Conservation (phyloP, 331 rosid genomes). For the Acacia concinna region DNA sequence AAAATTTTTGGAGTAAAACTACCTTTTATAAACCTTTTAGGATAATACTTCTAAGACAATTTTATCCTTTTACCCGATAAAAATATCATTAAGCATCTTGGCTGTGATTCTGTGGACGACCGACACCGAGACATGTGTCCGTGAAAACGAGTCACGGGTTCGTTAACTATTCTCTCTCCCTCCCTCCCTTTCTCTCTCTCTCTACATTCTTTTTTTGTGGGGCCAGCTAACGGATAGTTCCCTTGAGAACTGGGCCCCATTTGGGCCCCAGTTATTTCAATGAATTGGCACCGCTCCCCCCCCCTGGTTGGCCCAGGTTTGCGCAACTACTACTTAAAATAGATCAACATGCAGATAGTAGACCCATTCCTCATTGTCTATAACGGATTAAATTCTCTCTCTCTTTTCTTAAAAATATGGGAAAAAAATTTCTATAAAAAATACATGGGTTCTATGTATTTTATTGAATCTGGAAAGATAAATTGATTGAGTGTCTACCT, state of each 20-base stretch:
- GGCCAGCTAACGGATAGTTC: too few relatives aligned
- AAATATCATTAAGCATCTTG: background rate
- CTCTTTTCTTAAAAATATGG: too few relatives aligned
- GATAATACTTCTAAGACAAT: too few relatives aligned
- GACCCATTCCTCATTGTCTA: background rate
- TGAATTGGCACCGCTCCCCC: background rate
- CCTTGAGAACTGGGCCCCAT: too few relatives aligned
- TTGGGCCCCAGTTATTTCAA: background rate
- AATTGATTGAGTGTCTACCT: too few relatives aligned
- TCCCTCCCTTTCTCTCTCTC: too few relatives aligned
- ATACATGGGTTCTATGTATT: too few relatives aligned
- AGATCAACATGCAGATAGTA: background rate
- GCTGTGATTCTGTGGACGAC: background rate
- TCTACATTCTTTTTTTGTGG: too few relatives aligned
- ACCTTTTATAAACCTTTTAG: too few relatives aligned
- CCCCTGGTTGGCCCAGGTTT: background rate
- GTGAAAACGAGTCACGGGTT: background rate
- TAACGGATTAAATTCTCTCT: background rate
- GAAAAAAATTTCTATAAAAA: background rate
- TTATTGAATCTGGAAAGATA: background rate
- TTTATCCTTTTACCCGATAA: too few relatives aligned
- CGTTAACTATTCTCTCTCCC: conserved; percentile 3
- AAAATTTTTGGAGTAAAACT: too few relatives aligned
- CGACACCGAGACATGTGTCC: background rate
- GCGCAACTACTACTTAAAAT: background rate